Percentiles rank a stretch among this genome's conserved stretches.
These are phyloP conservation scores for Diaporthe destruens DNA, from an alignment of 2,329 filamentous ascomycete genomes.

Conservation along the genomic window DNA sequence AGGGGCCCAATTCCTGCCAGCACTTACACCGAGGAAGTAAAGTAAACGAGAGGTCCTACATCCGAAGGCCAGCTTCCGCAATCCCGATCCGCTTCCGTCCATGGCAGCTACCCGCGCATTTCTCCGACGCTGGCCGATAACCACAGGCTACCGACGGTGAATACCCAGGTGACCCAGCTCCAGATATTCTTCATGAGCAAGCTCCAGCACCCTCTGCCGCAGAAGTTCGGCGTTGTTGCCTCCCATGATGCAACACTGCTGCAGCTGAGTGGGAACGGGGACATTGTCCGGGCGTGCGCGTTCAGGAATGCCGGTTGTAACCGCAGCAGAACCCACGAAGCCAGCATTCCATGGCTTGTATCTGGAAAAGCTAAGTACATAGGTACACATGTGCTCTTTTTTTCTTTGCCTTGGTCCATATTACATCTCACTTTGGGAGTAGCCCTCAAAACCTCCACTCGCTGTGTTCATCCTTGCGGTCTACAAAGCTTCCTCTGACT, in stretches of 20 bases:
- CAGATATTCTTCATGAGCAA: neutral
- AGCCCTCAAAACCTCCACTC: neutral
- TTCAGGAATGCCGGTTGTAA: neutral
- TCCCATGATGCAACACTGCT: neutral
- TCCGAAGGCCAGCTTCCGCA: conserved; percentile 33
- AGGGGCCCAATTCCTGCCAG: neutral
- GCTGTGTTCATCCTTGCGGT: neutral
- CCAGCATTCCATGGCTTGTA: neutral
- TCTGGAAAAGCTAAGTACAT: neutral
- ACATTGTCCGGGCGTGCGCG: neutral
- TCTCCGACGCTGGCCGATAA: conserved; percentile 28
- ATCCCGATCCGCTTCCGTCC: conserved; percentile 35
- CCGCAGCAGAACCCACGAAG: neutral
- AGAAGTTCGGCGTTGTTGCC: neutral
- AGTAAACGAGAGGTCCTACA: neutral
- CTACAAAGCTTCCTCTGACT: too few relatives aligned
- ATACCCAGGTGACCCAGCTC: neutral
- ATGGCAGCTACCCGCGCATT: neutral
- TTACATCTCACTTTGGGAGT: neutral
- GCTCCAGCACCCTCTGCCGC: neutral
- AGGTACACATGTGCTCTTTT: neutral
- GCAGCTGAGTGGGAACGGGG: neutral
- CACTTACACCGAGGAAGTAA: conserved; percentile 9
- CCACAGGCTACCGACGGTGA: neutral
- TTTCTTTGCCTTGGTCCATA: neutral